Base-by-base conservation (phyloP, 495 filamentous ascomycete genomes). In the Astrocystis sublimbata region DNA sequence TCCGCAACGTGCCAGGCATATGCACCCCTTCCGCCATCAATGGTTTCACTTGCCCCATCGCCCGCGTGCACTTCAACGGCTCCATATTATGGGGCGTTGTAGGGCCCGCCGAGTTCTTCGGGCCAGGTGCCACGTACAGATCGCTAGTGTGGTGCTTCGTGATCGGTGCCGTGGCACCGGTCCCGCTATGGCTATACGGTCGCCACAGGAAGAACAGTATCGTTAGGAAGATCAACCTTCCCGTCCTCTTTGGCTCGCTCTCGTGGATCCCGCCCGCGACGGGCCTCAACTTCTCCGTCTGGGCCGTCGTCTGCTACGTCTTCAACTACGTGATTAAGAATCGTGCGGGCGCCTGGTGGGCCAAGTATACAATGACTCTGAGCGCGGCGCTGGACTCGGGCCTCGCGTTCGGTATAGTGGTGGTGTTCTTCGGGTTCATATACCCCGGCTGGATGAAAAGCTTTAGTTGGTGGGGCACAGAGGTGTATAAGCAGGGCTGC, bases 41-140 rank as follows among this genome's bases (percentile, higher is more conserved):
- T 71, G 89, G 90, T 15, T 96, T 96, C 72, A 92, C 87, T 26
- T 96, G 92, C 65, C 92, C 92, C 13, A 88, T 93, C 51, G 92
- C 91, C 3, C 86, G 89, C 17, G 92, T 96, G 3, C 90, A 94
- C 76, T 96, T 94, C 80, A 93, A 93, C 73, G 91, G 92, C 6
- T 89, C 85, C 62, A 90, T 96, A 47, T 81, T 96, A 26, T 96
- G 92, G 92, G 92, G 92, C 30, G 89, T 93, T 19, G 89, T 94
- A 31, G 91, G 91, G 0, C 91, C 90, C 0, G 63, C 74, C 51
- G 82, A 89, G 49, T 92, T 93, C 79, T 94, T 93, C 65, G 91
- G 91, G 0, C 79, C 81, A 6, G 78, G 77, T 36, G 88, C 89
- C 12, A 85, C 89, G 2, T 96, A 96, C 61, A 80, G 84, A 5